Percentiles rank a stretch among this genome's conserved stretches.
phyloP scores from a whole-genome alignment of 176 grass and related monocot genomes.

The Miscanthus lutarioriparius region DNA sequence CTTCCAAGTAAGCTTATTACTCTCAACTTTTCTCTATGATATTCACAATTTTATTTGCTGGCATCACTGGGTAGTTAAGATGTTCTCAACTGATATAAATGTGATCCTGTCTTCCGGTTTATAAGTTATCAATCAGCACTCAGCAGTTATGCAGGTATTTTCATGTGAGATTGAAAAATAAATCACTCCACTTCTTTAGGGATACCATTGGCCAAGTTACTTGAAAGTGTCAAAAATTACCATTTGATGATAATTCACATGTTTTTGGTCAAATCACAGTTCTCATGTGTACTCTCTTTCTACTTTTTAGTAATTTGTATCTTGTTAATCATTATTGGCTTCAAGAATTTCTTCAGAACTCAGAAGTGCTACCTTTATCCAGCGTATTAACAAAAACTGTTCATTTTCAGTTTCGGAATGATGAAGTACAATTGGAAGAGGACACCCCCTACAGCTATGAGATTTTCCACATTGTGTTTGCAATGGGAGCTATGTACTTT shows the following conservation, averaged over 20 bases:
- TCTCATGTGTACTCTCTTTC: not conserved
- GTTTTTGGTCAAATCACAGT: not conserved
- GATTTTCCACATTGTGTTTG: conserved; percentile 82
- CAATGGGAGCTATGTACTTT: conserved; percentile 93
- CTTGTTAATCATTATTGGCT: not conserved
- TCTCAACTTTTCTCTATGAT: not conserved
- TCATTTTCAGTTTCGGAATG: conserved; percentile 60
- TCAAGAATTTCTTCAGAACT: not conserved
- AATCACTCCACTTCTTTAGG: not conserved
- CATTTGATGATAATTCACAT: not conserved
- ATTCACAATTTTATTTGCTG: not conserved
- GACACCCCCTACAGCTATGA: conserved; percentile 74
- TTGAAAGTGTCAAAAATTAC: not conserved
- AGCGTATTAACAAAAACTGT: conserved; percentile 13
- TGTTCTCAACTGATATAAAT: not conserved
- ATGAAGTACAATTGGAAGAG: conserved; percentile 55
- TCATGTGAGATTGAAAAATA: not conserved
- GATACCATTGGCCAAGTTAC: not conserved
- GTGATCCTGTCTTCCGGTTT: not conserved
- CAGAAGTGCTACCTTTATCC: not conserved
- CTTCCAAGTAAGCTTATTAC: conserved; percentile 55
- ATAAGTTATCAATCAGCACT: not conserved
- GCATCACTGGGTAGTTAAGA: not conserved
- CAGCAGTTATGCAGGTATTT: not conserved
- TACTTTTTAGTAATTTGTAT: not conserved